Evolutionary conservation across 208 protist genomes (phyloP).

Genomic region (Leishmania tropica): DNA sequence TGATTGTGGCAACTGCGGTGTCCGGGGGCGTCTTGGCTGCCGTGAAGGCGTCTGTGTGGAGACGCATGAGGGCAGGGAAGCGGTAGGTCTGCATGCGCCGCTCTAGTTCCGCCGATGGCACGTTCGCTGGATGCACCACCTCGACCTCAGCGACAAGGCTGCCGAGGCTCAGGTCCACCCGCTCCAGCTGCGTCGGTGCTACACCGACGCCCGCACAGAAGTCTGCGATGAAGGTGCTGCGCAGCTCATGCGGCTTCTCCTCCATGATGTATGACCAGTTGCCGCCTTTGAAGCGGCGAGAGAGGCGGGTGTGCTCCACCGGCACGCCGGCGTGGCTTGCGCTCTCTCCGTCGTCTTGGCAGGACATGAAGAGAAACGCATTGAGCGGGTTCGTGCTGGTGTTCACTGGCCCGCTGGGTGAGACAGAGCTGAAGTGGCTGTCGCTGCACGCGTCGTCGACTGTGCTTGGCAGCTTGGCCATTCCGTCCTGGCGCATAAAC

Average conservation of each 20-base stretch:
- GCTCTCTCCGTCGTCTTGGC: neutral
- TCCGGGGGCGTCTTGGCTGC: slow-evolving; percentile 42
- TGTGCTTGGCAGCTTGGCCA: slow-evolving; percentile 10
- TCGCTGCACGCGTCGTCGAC: slow-evolving; percentile 4
- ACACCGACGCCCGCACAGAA: slow-evolving; percentile 44
- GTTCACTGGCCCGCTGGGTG: neutral
- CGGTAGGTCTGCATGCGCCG: slow-evolving; percentile 42
- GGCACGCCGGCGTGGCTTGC: slow-evolving; percentile 1
- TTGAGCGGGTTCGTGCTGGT: neutral
- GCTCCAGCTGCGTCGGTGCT: slow-evolving; percentile 38
- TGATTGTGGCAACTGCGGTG: slow-evolving; percentile 39
- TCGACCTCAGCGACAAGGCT: slow-evolving; percentile 40
- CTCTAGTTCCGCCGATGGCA: slow-evolving; percentile 38
- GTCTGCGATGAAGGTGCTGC: slow-evolving; percentile 45
- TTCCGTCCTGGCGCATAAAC: slow-evolving; percentile 19
- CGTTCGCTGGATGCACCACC: slow-evolving; percentile 41
- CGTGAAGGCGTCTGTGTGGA: slow-evolving; percentile 38
- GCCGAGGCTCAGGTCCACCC: slow-evolving; percentile 29
- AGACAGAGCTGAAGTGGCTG: neutral
- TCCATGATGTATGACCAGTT: slow-evolving; percentile 58
- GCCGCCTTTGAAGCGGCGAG: slow-evolving; percentile 43
- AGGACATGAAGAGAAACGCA: neutral
- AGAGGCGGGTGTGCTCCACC: slow-evolving; percentile 24
- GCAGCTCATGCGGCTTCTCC: slow-evolving; percentile 58
- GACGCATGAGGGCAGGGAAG: slow-evolving; percentile 38